These are phyloP conservation scores for Boletus vinaceobasis DNA, from an alignment of 768 basidiomycete species.

Conservation along the genomic window DNA sequence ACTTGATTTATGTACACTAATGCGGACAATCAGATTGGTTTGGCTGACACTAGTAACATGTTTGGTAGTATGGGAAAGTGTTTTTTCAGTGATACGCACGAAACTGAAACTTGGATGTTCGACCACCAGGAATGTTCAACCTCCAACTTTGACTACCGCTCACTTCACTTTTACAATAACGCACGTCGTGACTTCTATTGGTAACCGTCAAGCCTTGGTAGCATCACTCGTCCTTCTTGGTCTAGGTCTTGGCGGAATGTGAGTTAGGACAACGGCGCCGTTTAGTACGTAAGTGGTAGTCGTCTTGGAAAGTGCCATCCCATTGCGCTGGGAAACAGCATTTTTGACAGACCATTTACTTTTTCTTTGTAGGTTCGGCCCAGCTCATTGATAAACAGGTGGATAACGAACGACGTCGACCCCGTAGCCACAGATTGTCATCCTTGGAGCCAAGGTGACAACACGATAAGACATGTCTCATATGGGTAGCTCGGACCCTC, in stretches of 20 bases:
- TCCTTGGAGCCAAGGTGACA: neutral
- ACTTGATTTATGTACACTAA: conserved; percentile 65
- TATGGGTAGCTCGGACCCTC: conserved; percentile 73
- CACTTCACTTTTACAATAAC: neutral
- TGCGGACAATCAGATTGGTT: conserved; percentile 4
- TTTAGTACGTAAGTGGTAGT: conserved; percentile 10
- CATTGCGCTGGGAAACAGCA: neutral
- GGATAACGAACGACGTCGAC: neutral
- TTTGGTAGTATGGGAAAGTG: neutral
- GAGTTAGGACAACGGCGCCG: neutral
- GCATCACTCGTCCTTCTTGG: neutral
- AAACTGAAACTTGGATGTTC: too few relatives aligned
- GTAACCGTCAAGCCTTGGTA: neutral
- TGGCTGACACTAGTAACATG: neutral
- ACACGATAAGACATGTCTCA: conserved; percentile 5
- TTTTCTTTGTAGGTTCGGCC: neutral
- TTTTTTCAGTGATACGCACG: neutral
- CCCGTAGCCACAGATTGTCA: neutral
- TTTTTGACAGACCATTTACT: neutral
- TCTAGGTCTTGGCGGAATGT: conserved; percentile 4
- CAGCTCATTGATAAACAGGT: conserved; percentile 1
- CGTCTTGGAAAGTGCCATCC: neutral
- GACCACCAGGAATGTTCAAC: too few relatives aligned
- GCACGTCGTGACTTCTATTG: neutral
- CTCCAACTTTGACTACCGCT: neutral